Base-by-base conservation (phyloP, 2,329 filamentous ascomycete species). In the Hymenoscyphus scutula region DNA sequence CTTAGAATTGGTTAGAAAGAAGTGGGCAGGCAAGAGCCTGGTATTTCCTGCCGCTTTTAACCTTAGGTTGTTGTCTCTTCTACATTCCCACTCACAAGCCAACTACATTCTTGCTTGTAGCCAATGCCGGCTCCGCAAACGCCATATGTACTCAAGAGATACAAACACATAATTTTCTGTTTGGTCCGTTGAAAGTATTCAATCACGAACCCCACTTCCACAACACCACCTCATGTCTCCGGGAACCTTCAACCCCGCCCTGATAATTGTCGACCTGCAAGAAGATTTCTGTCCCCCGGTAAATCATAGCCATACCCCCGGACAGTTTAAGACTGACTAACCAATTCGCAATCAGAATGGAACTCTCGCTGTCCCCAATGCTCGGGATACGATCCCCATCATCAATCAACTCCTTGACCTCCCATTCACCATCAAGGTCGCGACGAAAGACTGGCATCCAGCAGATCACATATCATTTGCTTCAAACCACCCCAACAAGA, bases 241-340 rank as follows among this genome's bases (percentile, higher is more conserved):
- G 4, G 5, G 27, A 29, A 17, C 13, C 17, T 81, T 80, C 71
- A 76, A 74, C 48, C 81, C 85, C 53, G 86, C 86, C n/a, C 76
- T 89, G 41, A 76, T 97, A 56, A 83, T 97, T 11, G 89, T 97
- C 59, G 93, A 97, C 76, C 82, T 96, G 73, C 95, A 98, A 77
- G 89, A 97, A 76, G 94, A 98, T 79, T 98, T 97, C 76, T 96
- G 92, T 76, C 90, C 91, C 63, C 92, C 93, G 13, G 92, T 95
- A 78, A 51, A 51, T 10, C 11, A 19, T 25, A 78, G 78, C 45
- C 38, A 60, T 27, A 45, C 34, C 7, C 6, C n/a, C 45, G 32
- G 37, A 29, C 15, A 25, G 15, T n/a, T 19, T 32, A 59, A 30
- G 27, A 56, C 61, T 51, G 59, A 45, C 48, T 64, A 55, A 45